phyloP scores from a whole-genome alignment of 2,329 filamentous ascomycete species.

The Fusarium coicis region DNA sequence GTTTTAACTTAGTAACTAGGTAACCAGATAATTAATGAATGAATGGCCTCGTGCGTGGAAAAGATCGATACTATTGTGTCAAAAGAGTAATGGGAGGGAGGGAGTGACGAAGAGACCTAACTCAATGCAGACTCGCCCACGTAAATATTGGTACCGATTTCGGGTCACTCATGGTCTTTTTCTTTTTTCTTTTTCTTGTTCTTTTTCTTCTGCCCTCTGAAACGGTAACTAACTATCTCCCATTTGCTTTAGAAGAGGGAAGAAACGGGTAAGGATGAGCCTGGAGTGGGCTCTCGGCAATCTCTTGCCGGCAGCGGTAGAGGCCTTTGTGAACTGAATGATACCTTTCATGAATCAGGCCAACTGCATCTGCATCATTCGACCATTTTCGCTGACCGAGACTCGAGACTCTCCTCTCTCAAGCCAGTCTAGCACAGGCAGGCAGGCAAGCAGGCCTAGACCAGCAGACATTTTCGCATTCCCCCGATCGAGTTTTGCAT shows the following conservation, averaged over 20 bases:
- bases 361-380: slow-evolving; percentile 2
- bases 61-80: slow-evolving; percentile 6
- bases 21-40: not conserved
- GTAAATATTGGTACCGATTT: slow-evolving; percentile 30
- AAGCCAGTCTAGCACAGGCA: not conserved
- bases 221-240: not conserved
- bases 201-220: not conserved
- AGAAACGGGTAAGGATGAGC: slow-evolving; percentile 8
- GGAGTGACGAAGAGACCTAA: slow-evolving; percentile 5
- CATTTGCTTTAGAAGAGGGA: not conserved
- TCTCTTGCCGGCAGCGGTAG: slow-evolving; percentile 32
- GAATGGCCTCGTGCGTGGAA: slow-evolving; percentile 34
- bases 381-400: slow-evolving; percentile 39
- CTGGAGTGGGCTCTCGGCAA: slow-evolving; percentile 33
- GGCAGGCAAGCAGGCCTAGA: no score
- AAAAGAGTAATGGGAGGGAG: slow-evolving; percentile 6
- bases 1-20: not conserved
- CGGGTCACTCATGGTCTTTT: slow-evolving; percentile 1
- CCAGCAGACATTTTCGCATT: slow-evolving; percentile 13
- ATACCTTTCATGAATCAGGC: slow-evolving; percentile 22
- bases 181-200: not conserved
- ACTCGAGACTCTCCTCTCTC: not conserved
- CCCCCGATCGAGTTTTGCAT: slow-evolving; percentile 2
- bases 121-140: slow-evolving; percentile 32
- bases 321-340: not conserved